A percentile compares a stretch with the other conserved stretches of the same genome.
phyloP scores from a whole-genome alignment of 1,139 yeast genomes.

The Geotrichum fermentans region DNA sequence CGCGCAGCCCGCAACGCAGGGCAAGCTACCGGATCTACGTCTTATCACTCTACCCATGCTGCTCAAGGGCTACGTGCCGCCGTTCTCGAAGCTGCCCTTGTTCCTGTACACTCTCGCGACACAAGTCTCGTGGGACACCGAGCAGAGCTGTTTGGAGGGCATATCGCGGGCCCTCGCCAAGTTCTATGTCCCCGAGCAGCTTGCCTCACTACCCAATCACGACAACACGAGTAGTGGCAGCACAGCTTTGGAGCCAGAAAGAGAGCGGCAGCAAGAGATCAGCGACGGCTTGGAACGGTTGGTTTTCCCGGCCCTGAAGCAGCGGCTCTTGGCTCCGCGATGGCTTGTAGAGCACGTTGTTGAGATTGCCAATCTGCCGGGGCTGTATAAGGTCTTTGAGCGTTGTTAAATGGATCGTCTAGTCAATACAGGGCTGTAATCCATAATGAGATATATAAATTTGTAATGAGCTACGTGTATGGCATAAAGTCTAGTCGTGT shows the following conservation, averaged over 20 bases:
- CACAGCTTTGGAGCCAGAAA: too few relatives aligned
- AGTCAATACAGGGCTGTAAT: background rate
- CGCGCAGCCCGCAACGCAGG: conserved; percentile 17
- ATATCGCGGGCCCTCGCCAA: conserved; percentile 65
- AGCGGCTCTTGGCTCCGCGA: conserved; percentile 61
- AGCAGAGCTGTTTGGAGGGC: conserved; percentile 60
- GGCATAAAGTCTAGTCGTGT: too few relatives aligned
- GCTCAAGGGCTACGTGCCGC: conserved; percentile 58
- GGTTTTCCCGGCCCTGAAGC: conserved; percentile 59
- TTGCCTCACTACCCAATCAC: conserved; percentile 37
- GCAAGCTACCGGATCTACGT: conserved; percentile 32
- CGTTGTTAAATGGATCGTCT: conserved; percentile 52
- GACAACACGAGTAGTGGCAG: too few relatives aligned
- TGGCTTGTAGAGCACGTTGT: conserved; percentile 52
- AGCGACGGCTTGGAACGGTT: conserved; percentile 46
- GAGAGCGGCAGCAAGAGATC: conserved; percentile 13
- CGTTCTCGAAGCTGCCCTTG: conserved; percentile 57
- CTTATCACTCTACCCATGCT: conserved; percentile 62
- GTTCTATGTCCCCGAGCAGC: conserved; percentile 70
- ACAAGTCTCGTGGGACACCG: conserved; percentile 59
- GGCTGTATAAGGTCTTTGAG: conserved; percentile 85
- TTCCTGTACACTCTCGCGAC: conserved; percentile 61
- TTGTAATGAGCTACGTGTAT: background rate
- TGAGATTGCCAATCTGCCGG: conserved; percentile 89
- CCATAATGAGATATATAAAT: background rate